Base-by-base conservation (phyloP, 192 early-diverging fungal species). In the Gigaspora rosea region DNA sequence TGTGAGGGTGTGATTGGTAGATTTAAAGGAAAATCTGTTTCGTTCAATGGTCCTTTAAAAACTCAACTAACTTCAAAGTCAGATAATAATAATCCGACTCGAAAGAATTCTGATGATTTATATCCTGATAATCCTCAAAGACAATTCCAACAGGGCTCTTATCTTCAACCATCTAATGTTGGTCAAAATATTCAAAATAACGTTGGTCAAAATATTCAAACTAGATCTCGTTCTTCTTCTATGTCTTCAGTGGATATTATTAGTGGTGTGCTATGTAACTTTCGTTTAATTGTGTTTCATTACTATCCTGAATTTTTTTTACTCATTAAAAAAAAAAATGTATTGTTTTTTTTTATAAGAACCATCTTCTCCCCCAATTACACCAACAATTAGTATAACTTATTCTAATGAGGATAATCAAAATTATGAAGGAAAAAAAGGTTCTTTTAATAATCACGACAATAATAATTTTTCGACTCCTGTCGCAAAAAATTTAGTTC, bases 1-100 rank as follows among this genome's bases (percentile, higher is more conserved):
- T 90, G 88, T 67, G 85, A 90, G 70, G 87, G 84, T 12, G 83
- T 90, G 6, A 72, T 87, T n/a, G 88, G 88, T 0, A 74, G 71
- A 8, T 88, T 88, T 65, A 79, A 78, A 36, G 88, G 84, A 35
- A 80, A 76, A 46, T 79, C 78, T 33, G 88, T 90, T 32, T 81
- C 86, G 22, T 88, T 90, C 20, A 67, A 51, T 52, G 36, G 47
- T 9, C 22, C 73, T 48, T 33, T 75, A 15, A 75, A 62, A 49
- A 49, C 6, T 33, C 22, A n/a, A 27, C 20, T 27, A 32, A 47
- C 33, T 41, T 35, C 46, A 20, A 73, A 59, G 22, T 46, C 16
- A n/a, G 41, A 35, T 11, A 20, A 49, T 11, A 20, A 49, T n/a
- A 4, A 59, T 27, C 41, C 59, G 27, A 27, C 27, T 27, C 27